phyloP scores from a whole-genome alignment of 129 eudicot genomes.

The Flaveria trinervia region DNA sequence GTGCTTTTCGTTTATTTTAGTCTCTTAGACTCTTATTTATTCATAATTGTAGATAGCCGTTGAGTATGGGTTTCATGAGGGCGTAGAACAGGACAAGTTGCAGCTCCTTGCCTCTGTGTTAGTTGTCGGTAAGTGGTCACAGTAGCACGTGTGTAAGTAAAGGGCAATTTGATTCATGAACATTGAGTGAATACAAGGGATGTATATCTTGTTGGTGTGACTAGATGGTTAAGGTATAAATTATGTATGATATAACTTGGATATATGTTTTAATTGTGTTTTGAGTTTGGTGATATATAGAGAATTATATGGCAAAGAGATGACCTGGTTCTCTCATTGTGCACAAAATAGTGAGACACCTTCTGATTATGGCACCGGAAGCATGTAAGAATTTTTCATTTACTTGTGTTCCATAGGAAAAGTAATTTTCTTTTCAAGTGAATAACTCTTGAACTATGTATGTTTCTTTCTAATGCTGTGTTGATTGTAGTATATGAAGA shows the following conservation, averaged over 20 bases:
- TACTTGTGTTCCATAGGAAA: background rate
- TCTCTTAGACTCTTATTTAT: background rate
- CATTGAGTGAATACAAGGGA: background rate
- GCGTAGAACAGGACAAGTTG: slow-evolving; percentile 46
- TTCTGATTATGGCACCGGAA: slow-evolving; percentile 36
- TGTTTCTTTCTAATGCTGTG: slow-evolving; percentile 38
- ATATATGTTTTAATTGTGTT: background rate
- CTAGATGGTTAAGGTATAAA: background rate
- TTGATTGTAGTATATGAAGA: slow-evolving; percentile 22
- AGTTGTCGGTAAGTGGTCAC: slow-evolving; percentile 28
- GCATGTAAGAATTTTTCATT: slow-evolving; percentile 19
- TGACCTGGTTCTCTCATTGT: slow-evolving; percentile 41
- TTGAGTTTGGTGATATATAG: background rate
- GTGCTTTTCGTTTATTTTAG: background rate
- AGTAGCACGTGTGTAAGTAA: background rate
- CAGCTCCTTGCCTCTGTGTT: slow-evolving; percentile 55
- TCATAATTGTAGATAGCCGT: slow-evolving; percentile 50
- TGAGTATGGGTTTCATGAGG: slow-evolving; percentile 57
- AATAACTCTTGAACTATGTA: background rate
- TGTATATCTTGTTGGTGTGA: no score
- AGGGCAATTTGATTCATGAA: background rate
- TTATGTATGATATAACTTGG: background rate
- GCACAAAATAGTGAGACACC: slow-evolving; percentile 22
- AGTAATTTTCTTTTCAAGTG: background rate
- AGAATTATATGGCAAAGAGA: slow-evolving; percentile 4